phyloP scores from a whole-genome alignment of 148 eudicot species.

The Hydrangea macrophylla region DNA sequence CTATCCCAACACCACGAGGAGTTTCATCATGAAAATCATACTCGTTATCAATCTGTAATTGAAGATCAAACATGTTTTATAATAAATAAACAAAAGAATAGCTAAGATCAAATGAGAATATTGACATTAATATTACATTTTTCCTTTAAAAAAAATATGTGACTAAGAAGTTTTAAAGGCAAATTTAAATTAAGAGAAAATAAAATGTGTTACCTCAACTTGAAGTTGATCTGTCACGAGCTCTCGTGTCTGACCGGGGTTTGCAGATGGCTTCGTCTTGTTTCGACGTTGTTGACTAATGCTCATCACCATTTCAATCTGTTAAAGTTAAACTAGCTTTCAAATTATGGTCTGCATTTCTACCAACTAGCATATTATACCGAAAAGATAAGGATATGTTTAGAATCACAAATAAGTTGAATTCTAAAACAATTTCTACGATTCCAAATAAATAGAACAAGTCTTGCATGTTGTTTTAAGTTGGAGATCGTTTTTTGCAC shows the following conservation, averaged over 20 bases:
- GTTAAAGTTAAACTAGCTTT: neutral
- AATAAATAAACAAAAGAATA: neutral
- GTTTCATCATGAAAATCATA: neutral
- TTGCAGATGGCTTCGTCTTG: slow-evolving; percentile 8
- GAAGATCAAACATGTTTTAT: neutral
- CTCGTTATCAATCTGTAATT: slow-evolving; percentile 3
- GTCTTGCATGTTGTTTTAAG: too few relatives aligned
- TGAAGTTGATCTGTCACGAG: neutral
- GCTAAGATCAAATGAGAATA: neutral
- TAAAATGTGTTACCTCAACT: too few relatives aligned
- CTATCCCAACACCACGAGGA: neutral
- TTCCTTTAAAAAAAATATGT: neutral
- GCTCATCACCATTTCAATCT: neutral
- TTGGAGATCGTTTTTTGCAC: too few relatives aligned
- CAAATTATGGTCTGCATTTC: neutral
- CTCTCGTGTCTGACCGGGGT: slow-evolving; percentile 14
- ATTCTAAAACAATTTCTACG: too few relatives aligned
- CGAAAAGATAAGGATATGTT: too few relatives aligned
- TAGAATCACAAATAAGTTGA: too few relatives aligned
- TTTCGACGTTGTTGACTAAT: neutral
- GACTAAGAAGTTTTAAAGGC: neutral
- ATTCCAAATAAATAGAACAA: too few relatives aligned
- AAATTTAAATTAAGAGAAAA: neutral
- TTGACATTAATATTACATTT: neutral
- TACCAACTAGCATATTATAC: too few relatives aligned